Evolutionary conservation across 192 early-diverging fungal genomes (phyloP).

Genomic region (Umbelopsis vinacea): DNA sequence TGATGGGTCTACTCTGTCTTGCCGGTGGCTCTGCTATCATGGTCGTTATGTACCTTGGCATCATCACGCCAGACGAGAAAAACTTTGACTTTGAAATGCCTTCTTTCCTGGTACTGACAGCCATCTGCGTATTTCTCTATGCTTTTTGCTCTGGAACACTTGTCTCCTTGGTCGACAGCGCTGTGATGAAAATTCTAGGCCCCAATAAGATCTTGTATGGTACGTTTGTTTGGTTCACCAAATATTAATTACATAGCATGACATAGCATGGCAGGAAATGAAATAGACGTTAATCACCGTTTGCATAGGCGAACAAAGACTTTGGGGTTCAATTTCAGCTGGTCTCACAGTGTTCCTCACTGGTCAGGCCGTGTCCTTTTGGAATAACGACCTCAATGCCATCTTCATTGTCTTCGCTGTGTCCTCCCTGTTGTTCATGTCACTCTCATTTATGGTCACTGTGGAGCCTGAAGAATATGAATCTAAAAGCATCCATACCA

Average conservation of each 20-base stretch:
- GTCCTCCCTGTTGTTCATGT: not conserved
- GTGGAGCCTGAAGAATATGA: slow-evolving; percentile 11
- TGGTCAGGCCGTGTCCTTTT: slow-evolving; percentile 14
- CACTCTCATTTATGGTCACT: not conserved
- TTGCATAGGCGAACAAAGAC: slow-evolving; percentile 31
- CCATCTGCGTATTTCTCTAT: slow-evolving; percentile 27
- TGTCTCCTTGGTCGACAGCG: slow-evolving; percentile 41
- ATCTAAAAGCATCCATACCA: not conserved
- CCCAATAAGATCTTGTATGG: slow-evolving; percentile 47
- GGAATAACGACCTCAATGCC: slow-evolving; percentile 9
- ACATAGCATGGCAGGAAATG: no score
- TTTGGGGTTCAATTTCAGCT: slow-evolving; percentile 42
- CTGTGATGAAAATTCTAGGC: slow-evolving; percentile 45
- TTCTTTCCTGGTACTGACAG: slow-evolving; percentile 25
- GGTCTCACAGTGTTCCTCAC: slow-evolving; percentile 28
- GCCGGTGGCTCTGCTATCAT: slow-evolving; percentile 32
- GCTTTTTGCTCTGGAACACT: slow-evolving; percentile 43
- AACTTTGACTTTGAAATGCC: not conserved
- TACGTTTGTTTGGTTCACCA: not conserved
- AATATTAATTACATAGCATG: not conserved
- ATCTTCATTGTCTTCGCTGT: slow-evolving; percentile 7
- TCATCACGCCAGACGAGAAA: not conserved
- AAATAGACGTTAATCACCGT: not conserved
- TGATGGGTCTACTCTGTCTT: slow-evolving; percentile 30
- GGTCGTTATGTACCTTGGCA: slow-evolving; percentile 34